Conservation (phyloP, 2,329 filamentous ascomycete species). For the Plectosphaerella sp. region DNA sequence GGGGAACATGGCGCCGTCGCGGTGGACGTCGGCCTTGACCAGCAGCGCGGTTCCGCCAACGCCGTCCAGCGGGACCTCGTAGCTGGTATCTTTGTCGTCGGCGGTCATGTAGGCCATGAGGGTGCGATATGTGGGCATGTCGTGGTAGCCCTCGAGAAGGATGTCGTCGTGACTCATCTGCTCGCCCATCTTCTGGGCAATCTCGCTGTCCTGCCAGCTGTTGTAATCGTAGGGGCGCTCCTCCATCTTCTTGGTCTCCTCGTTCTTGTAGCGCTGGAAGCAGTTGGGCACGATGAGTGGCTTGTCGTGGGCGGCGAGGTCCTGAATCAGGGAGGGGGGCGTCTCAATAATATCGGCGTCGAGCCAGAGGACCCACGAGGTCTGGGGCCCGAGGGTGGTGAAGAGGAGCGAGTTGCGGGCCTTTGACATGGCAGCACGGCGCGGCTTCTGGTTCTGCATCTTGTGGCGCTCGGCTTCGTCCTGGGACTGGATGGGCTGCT, state of each 20-base stretch:
- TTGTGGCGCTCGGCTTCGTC: constrained; percentile 88
- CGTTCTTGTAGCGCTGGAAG: constrained; percentile 79
- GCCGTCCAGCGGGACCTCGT: constrained; percentile 77
- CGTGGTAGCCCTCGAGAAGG: constrained; percentile 84
- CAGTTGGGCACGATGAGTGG: constrained; percentile 94
- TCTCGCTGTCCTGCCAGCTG: constrained; percentile 89
- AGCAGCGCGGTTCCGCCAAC: constrained; percentile 89
- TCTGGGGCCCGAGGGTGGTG: constrained; percentile 85
- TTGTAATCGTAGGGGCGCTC: constrained; percentile 95
- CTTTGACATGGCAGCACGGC: constrained; percentile 85
- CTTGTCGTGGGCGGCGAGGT: constrained; percentile 82
- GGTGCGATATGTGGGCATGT: constrained; percentile 86
- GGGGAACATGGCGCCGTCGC: constrained; percentile 98
- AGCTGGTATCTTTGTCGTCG: constrained; percentile 49
- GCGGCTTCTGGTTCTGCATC: constrained; percentile 80
- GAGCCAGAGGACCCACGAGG: constrained; percentile 95
- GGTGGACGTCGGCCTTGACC: constrained; percentile 94
- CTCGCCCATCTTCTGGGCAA: constrained; percentile 67
- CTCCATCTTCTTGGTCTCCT: constrained; percentile 62
- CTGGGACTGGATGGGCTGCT: constrained; percentile 74
- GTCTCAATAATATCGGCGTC: constrained; percentile 91
- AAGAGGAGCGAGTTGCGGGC: constrained; percentile 93
- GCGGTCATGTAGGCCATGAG: constrained; percentile 82
- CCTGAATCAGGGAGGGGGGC: constrained; percentile 79
- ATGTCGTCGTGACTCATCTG: constrained; percentile 91